Evolutionary conservation across 768 basidiomycete genomes (phyloP).

Genomic region (Lentinula aciculospora): DNA sequence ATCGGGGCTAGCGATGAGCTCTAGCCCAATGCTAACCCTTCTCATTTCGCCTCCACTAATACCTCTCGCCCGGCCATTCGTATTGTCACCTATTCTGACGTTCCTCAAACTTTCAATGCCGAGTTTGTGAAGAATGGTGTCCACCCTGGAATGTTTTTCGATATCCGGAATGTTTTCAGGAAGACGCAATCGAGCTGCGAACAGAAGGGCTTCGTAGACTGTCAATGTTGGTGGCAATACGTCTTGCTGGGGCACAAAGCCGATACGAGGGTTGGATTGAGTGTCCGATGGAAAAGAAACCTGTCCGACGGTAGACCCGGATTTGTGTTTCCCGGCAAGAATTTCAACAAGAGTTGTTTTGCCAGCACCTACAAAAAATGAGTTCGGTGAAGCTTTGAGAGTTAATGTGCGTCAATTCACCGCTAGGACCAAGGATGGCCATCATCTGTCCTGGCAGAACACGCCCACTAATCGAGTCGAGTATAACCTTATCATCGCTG

Average conservation of each 20-base stretch:
- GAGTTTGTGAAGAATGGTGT: conserved; percentile 68
- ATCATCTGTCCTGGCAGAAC: conserved; percentile 82
- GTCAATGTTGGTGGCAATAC: conserved; percentile 76
- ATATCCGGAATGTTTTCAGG: conserved; percentile 61
- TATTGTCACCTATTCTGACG: conserved; percentile 59
- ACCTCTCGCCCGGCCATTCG: conserved; percentile 68
- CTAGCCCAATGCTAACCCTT: conserved; percentile 84
- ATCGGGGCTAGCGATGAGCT: conserved; percentile 81
- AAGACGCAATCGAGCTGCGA: conserved; percentile 80
- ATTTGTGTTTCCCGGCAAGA: conserved; percentile 78
- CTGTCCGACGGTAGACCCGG: conserved; percentile 58
- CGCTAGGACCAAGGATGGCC: conserved; percentile 90
- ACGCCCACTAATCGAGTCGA: conserved; percentile 64
- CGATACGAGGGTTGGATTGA: conserved; percentile 33
- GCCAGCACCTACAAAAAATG: conserved; percentile 53
- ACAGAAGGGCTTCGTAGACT: conserved; percentile 75
- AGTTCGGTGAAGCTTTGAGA: neutral
- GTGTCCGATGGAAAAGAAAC: conserved; percentile 48
- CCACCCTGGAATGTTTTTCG: conserved; percentile 65
- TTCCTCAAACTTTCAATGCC: conserved; percentile 69
- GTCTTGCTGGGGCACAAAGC: conserved; percentile 87
- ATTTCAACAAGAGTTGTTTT: conserved; percentile 92
- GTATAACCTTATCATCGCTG: conserved; percentile 54
- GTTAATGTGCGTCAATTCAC: conserved; percentile 29
- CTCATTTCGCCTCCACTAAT: conserved; percentile 93